Base-by-base conservation (phyloP, 1,139 yeast species). In the Saccharomycopsis hybrid region DNA sequence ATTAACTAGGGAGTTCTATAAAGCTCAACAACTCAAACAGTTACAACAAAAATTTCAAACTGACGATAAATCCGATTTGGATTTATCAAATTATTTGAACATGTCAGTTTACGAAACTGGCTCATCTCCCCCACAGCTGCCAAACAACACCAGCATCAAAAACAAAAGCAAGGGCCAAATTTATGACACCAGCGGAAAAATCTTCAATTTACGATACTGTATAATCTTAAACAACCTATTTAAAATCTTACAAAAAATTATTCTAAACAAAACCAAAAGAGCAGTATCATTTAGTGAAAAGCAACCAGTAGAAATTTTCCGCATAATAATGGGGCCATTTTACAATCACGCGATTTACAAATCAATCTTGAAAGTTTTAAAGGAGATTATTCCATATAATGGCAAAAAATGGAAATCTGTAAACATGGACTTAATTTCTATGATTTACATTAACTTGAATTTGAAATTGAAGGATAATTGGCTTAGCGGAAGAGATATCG, bases 401-500 rank as follows among this genome's bases (percentile, higher is more conserved):
- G 97, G 97, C 24, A 79, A 95, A 54, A 89, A 90, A 64, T 92
- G 99, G 99, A 83, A 89, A 59, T 78, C 89, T 11, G 77, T 81
- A 56, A 94, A 92, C 62, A 92, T 94, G 97, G 96, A 89, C 58
- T 70, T 92, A 51, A 87, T 94, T 5, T 88, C 97, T 0, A 82
- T 86, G 55, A 89, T 92, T 1, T 92, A 86, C 61, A 67, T 92
- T 44, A 82, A 87, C 60, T 77, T 89, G 59, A 77, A 80, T 56
- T 69, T 90, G 33, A 78, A 81, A 18, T 67, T 92, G 48, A 77
- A 82, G 54, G 97, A 90, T 61, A 84, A 82, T 59, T 92, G 98
- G 98, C 73, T 92, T 31, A 82, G 89, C 51, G 95, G 96, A 0
- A 77, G 77, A 53, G 96, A 87, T 60, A 76, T 87, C 32, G 83